These are phyloP conservation scores for Leptodermis oblonga DNA, from an alignment of 257 asterid genomes.

Conservation along the genomic window DNA sequence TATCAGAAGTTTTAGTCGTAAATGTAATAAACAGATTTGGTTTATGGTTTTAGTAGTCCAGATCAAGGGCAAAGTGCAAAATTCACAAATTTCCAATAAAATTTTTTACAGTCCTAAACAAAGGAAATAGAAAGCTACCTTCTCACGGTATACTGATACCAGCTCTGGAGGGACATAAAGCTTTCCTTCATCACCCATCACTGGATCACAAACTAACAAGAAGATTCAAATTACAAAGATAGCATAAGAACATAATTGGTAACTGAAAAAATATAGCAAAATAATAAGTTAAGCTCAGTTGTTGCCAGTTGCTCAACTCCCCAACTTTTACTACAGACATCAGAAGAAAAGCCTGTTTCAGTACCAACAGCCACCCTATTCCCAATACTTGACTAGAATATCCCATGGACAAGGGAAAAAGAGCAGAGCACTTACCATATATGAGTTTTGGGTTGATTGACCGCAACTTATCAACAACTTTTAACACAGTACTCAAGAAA, in stretches of 20 bases:
- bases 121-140: conserved; percentile 41
- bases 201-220: conserved; percentile 94
- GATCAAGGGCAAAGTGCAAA: no score
- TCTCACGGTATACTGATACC: conserved; percentile 89
- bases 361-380: neutral
- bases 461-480: conserved; percentile 83
- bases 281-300: neutral
- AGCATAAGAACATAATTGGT: conserved; percentile 3
- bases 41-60: neutral
- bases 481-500: conserved; percentile 75
- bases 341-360: conserved; percentile 3
- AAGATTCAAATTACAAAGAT: conserved; percentile 15
- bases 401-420: neutral
- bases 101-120: neutral
- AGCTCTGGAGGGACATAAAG: conserved; percentile 89
- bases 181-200: conserved; percentile 97
- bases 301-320: neutral
- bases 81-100: neutral
- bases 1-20: neutral
- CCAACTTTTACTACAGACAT: neutral
- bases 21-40: neutral
- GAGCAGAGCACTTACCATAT: conserved; percentile 54
- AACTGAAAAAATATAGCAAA: neutral
- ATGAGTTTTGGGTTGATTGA: conserved; percentile 84
- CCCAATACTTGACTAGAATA: neutral